Base-by-base conservation (phyloP, 768 basidiomycete genomes). In the Trametes villosa region DNA sequence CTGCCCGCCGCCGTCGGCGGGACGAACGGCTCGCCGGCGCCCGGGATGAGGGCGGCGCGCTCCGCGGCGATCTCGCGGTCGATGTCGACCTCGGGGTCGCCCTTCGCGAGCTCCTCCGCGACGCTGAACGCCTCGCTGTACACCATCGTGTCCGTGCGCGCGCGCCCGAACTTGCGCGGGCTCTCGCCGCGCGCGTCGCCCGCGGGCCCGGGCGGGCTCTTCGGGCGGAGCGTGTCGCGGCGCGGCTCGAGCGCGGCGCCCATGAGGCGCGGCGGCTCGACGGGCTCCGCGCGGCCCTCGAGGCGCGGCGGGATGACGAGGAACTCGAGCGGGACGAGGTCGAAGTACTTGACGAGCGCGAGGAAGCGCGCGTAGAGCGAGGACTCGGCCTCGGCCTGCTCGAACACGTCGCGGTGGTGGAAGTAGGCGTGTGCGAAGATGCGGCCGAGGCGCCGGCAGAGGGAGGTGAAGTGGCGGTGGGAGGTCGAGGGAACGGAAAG, bases 381-480 rank as follows among this genome's bases (percentile, higher is more conserved):
- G 8, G 90, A 93, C 74, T 97, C 95, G 7, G 87, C 92, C 76
- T 96, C 94, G 30, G 89, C 89, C 71, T 92, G 90, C 66, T 92
- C 89, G 71, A 96, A 96, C 0, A 86, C 86, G 71, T 95, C 94
- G 64, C 92, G 88, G 74, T 96, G 94, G 72, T 94, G 93, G 77
- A 89, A 96, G 79, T 94, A 98, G 2, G 95, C 94, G 74, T 99
- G 96, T 0, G 93, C 92, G 70, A 99, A 98, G 63, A 98, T 95
- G 36, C 96, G 87, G 1, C 94, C 94, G 1, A 98, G 86, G 15
- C 96, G 87, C 0, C 96, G 86, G 20, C 93, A 92, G 24, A 96
- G 87, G 17, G 92, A 93, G 49, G 89, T 82, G 73, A 96, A 97
- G 74, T 94, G 94, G n/a, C 91, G 84, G 63, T 88, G 83, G 0